Base-by-base conservation (phyloP, 345 rosid species). In the Corymbia maculata region DNA sequence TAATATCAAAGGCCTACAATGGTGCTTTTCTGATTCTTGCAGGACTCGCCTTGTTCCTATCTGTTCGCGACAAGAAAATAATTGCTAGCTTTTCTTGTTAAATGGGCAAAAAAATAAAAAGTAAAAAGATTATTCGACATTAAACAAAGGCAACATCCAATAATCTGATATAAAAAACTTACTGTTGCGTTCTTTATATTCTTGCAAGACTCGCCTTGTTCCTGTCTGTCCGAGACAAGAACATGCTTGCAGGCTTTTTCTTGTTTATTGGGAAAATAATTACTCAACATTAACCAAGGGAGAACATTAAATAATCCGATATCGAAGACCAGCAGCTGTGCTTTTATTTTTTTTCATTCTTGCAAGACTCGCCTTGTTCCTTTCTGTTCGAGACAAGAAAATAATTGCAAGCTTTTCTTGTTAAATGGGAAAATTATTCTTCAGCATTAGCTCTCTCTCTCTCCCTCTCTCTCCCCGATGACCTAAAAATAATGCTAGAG, bases 401-500 rank as follows among this genome's bases (percentile, higher is more conserved):
- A n/a, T 64, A 64, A 64, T 6, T 14, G 75, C 75, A 64, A 64
- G 75, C 75, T 64, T 64, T n/a, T 64, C 75, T 64, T 64, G 75
- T n/a, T 64, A n/a, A n/a, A 64, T n/a, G 75, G 55, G 52, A 85
- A 85, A 85, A 85, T 50, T 50, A 49, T 85, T 85, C 22, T 85
- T 6, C 53, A 28, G 59, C 55, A 42, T 86, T 55, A n/a, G 28
- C 57, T 17, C 57, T 51, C 53, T 11, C 36, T 36, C 52, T 12
- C 89, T 36, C 42, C 42, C 42, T 36, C 42, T 85, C 89, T 44
- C 61, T 15, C 85, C 36, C 70, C 86, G 36, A 88, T 47, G 79
- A 53, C 89, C 59, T 24, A 82, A 80, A 44, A 52, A 87, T 86
- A 57, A 80, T 64, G 88, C 68, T 52, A 64, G 93, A 91, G 95